Base-by-base conservation (phyloP, 352 stramenopile genomes). In the Aphanomyces euteiches region DNA sequence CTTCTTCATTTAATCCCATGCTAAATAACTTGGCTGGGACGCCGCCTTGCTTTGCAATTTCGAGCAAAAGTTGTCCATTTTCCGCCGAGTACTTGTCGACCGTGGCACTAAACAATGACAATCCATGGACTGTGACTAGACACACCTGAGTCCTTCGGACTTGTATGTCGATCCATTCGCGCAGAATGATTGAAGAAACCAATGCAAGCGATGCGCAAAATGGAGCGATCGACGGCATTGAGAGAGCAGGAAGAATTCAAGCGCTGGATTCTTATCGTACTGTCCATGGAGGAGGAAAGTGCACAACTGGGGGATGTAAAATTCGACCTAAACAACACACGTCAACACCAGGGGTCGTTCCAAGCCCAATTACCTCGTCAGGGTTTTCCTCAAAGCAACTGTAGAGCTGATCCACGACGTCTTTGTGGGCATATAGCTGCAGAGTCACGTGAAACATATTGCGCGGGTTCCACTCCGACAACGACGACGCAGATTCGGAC, bases 241-340 rank as follows among this genome's bases (percentile, higher is more conserved):
- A 1, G 87, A 89, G 76, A 95, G 85, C 36, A 96, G 69, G 59
- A 96, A 96, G 37, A 87, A 92, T 75, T 96, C 84, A 12, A 95
- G 75, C 60, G 90, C 79, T 56, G 92, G 86, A 69, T 90, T 83
- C 65, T 92, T 92, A 34, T 74, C 80, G 75, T 95, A 96, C 63
- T 91, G 89, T 7, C 87, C 85, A 54, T 96, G 88, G 0, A 92
- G 67, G 37, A 96, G 48, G 47, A 95, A 94, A 13, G 89, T 96
- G 67, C 85, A 93, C 0, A 96, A 78, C 63, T 96, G 89, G 8
- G 88, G 89, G 64, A 96, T 92, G 74, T 96, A 96, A 60, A 96
- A 96, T 74, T 93, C 87, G 53, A 96, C 87, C 74, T 78, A 47
- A 4, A 37, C 45, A 13, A 19, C 21, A 34, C 28, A 28, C 8